These are phyloP conservation scores for Coniferiporia weirii DNA, from an alignment of 1,284 basidiomycete species.

Conservation along the genomic window DNA sequence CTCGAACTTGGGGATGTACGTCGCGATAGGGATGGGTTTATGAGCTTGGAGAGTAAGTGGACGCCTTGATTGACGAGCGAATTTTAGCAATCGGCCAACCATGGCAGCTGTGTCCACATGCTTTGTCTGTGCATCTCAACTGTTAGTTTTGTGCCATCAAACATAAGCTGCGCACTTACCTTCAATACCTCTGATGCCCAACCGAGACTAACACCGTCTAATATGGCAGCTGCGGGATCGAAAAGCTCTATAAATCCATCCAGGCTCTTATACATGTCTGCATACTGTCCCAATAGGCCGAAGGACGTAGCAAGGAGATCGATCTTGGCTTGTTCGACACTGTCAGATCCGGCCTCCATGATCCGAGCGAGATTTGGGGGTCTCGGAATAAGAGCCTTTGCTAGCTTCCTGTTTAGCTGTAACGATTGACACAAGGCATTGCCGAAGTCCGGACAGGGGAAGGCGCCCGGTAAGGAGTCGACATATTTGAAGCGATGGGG, in stretches of 20 bases:
- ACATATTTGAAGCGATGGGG: slow-evolving; percentile 50
- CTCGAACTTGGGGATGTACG: slow-evolving; percentile 94
- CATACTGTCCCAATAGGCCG: slow-evolving; percentile 59
- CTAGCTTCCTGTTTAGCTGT: slow-evolving; percentile 36
- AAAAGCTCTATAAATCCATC: slow-evolving; percentile 85
- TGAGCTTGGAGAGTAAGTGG: slow-evolving; percentile 89
- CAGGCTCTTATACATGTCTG: slow-evolving; percentile 71
- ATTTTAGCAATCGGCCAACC: slow-evolving; percentile 62
- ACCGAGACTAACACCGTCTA: slow-evolving; percentile 45
- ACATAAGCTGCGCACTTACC: neutral
- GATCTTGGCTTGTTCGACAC: slow-evolving; percentile 57
- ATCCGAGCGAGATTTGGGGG: slow-evolving; percentile 47
- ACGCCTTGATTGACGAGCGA: slow-evolving; percentile 65
- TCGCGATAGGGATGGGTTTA: slow-evolving; percentile 93
- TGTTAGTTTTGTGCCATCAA: slow-evolving; percentile 16
- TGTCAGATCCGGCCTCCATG: slow-evolving; percentile 31
- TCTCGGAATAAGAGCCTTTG: slow-evolving; percentile 33
- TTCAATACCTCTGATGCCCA: slow-evolving; percentile 5
- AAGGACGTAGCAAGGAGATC: slow-evolving; percentile 61
- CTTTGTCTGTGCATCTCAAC: slow-evolving; percentile 34
- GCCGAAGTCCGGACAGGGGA: slow-evolving; percentile 71
- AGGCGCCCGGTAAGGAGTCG: slow-evolving; percentile 53
- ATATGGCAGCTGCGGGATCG: slow-evolving; percentile 55
- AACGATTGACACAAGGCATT: slow-evolving; percentile 40
- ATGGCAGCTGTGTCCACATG: slow-evolving; percentile 40